These are phyloP conservation scores for Ettlia oleoabundans DNA, from an alignment of 139 green algal species.

Conservation along the genomic window DNA sequence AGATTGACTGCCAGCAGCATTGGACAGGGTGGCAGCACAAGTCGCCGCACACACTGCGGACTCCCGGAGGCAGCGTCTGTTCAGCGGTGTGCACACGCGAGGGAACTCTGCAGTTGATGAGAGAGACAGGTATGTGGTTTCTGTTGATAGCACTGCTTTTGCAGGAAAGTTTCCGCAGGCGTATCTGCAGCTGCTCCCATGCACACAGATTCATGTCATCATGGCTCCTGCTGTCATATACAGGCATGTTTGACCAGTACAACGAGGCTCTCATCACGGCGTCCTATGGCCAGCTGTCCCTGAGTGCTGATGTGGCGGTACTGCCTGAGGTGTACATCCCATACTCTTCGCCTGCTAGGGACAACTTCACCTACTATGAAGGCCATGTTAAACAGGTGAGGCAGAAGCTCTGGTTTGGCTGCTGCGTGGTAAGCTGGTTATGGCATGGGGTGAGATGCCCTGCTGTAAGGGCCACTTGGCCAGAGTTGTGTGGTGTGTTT, in stretches of 20 bases:
- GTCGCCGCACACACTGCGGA: slow-evolving; percentile 36
- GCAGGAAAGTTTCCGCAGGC: no score
- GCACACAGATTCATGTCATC: no score
- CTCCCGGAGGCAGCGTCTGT: slow-evolving; percentile 25
- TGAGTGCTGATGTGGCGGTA: slow-evolving; percentile 48
- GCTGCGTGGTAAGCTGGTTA: no score
- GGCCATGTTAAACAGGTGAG: not conserved
- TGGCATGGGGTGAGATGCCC: no score
- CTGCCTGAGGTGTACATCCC: slow-evolving; percentile 28
- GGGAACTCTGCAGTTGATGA: slow-evolving; percentile 42
- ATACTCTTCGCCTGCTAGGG: not conserved
- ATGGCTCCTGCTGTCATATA: no score
- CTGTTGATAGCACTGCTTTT: no score
- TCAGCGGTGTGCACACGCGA: slow-evolving; percentile 59
- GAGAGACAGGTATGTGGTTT: no score
- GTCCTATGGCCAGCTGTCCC: slow-evolving; percentile 59
- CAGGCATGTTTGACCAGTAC: slow-evolving; percentile 51
- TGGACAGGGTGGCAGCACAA: slow-evolving; percentile 50
- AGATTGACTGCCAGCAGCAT: slow-evolving; percentile 55
- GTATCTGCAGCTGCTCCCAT: no score
- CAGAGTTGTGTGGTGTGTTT: not conserved
- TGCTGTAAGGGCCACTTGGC: not conserved
- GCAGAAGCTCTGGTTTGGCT: no score
- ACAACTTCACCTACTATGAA: slow-evolving; percentile 34
- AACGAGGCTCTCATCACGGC: slow-evolving; percentile 54